Evolutionary conservation across 2,329 filamentous ascomycete genomes (phyloP).

Genomic region (Stagonosporopsis cucurbitacearum): DNA sequence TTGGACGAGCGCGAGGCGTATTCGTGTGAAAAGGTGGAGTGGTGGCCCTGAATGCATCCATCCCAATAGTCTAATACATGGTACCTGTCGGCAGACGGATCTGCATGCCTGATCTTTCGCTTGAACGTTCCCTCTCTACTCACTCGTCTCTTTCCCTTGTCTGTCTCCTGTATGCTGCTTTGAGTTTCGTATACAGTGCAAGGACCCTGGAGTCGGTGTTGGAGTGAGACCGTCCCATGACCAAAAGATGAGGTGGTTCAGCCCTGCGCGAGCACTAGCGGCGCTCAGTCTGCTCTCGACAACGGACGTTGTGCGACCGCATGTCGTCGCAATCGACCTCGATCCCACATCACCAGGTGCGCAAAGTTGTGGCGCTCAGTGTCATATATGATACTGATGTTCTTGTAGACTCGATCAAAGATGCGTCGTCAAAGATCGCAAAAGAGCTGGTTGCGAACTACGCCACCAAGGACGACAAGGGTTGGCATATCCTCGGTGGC

Average conservation of each 20-base stretch:
- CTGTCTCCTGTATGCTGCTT: background rate
- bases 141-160: conserved; percentile 1
- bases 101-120: conserved; percentile 4
- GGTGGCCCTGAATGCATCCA: conserved; percentile 5
- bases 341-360: conserved; percentile 35
- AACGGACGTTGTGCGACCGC: conserved; percentile 24
- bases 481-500: conserved; percentile 48
- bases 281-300: conserved; percentile 33
- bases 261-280: conserved; percentile 35
- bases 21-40: background rate
- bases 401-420: conserved; percentile 53
- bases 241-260: conserved; percentile 35
- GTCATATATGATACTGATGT: background rate
- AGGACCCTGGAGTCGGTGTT: too few species aligned
- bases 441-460: conserved; percentile 61
- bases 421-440: conserved; percentile 53
- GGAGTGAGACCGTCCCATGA: conserved; percentile 26
- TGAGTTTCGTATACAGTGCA: background rate
- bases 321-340: conserved; percentile 31
- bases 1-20: conserved; percentile 1
- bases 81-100: conserved; percentile 1
- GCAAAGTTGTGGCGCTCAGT: background rate
- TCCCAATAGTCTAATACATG: background rate
- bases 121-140: conserved; percentile 3
- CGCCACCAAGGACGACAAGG: conserved; percentile 57